Evolutionary conservation across 2,329 filamentous ascomycete genomes (phyloP).

Genomic region (Apiospora koreana): DNA sequence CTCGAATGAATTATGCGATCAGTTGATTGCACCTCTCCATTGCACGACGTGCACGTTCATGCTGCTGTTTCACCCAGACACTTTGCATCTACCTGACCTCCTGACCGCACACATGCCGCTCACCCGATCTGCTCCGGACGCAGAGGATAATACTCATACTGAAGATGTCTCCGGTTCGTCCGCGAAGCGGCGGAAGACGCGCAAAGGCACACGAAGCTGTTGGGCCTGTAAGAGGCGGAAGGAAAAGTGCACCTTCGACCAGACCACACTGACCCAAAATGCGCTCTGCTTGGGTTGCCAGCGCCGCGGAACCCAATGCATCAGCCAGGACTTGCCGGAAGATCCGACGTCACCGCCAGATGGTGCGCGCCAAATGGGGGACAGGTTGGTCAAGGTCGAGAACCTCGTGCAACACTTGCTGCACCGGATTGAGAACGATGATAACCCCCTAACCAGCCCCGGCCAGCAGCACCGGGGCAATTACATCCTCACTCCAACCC

Average conservation of each 20-base stretch:
- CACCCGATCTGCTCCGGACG: neutral
- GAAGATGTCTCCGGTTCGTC: neutral
- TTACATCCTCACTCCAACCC: neutral
- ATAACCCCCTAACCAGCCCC: neutral
- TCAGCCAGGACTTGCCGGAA: neutral
- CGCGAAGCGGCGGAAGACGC: neutral
- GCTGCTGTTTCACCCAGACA: neutral
- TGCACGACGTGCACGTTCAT: neutral
- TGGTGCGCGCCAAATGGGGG: neutral
- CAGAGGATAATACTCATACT: neutral
- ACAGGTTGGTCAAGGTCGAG: slow-evolving; percentile 4
- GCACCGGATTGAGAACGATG: neutral
- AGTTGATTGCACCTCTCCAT: neutral
- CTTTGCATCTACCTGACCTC: neutral
- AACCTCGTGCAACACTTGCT: neutral
- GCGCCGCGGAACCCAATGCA: neutral
- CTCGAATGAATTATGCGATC: too few relatives aligned
- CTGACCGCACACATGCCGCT: neutral
- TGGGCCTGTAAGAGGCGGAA: neutral
- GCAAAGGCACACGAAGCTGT: neutral
- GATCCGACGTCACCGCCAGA: neutral
- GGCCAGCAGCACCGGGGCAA: neutral
- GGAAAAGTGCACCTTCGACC: neutral
- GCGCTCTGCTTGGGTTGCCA: neutral
- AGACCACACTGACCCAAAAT: neutral